Evolutionary conservation across 2,329 filamentous ascomycete genomes (phyloP), one percentile per base, ranked within the genome.

Genomic region (Fusarium begoniae): DNA sequence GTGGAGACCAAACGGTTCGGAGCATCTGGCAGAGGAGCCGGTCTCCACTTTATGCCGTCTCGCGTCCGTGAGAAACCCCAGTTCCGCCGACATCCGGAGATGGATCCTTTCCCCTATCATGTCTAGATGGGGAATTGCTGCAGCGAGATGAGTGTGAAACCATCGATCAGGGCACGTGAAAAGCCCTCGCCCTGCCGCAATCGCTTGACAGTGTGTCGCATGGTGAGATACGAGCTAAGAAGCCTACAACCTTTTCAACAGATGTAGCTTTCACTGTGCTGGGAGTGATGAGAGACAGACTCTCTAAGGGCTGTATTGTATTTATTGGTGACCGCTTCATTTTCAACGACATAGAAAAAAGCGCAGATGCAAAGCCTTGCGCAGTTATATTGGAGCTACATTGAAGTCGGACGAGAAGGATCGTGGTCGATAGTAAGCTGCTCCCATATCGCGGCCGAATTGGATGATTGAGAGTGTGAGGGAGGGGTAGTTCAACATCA

Each of bases 1-100:
- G 51, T 40, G 35, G 51, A 55, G 51, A 40, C 35, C 35, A 55
- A 43, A 30, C 37, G 53, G 53, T n/a, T 41, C 15, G 15, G 53
- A 41, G 37, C 14, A 30, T 55, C 22, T 40, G 35, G 14, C 8
- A 28, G 26, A 41, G 37, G 11, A 15, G 37, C 37, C 12, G 26
- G 22, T 30, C 12, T 24, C 53, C 53, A 32, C 38, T 45, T 6
- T 24, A 9, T 57, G 28, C 40, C 54, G 54, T 45, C n/a, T 22
- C 38, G 40, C 54, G 11, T 45, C 18, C 6, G 8, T 22, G 20
- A n/a, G 20, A 37, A 22, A 26, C 32, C 13, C 24, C 35, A 38
- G 51, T 38, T 14, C 32, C 50, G n/a, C 50, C 30, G 12, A 12
- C 50, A 37, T 38, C 18, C 24, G 24, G 32, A 28, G 32, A 38